Base-by-base conservation (phyloP, 2,329 filamentous ascomycete species). In the Colletotrichum graminicola region DNA sequence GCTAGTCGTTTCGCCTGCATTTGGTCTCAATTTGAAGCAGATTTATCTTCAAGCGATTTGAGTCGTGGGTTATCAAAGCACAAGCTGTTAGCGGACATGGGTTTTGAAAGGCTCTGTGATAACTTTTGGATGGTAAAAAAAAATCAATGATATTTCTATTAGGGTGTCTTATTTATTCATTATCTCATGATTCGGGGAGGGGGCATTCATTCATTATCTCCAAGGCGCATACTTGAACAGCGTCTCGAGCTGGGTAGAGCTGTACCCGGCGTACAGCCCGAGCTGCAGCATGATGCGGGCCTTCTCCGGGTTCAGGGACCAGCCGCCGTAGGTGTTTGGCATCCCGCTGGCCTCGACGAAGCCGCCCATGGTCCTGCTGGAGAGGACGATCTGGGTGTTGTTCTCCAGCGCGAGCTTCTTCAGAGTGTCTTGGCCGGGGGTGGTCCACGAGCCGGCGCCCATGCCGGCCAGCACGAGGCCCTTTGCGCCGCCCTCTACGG, bases 401-500 rank as follows among this genome's bases (percentile, higher is more conserved):
- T 84, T 84, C 21, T 82, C 82, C 72, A 82, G 82, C 62, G 84
- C 82, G 8, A 87, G 75, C 7, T 79, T 78, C 62, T 84, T 78
- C 12, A 88, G 82, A 29, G 82, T 84, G 23, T 77, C 72, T 4
- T 75, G 73, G 21, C 83, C 85, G 1, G 75, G 75, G 0, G 77
- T 77, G 4, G 82, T 83, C 79, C 86, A 84, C 1, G 85, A 84
- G 7, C 88, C 88, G 2, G 86, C 86, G 1, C 88, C 88, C 45
- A 87, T 82, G 8, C 87, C 88, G 0, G 87, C 88, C 29, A 86
- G 85, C 1, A 90, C 86, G 12, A 90, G 81, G 1, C 88, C 88
- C 71, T 84, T 77, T 0, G 88, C 87, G 2, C 87, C 88, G 7
- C 79, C 80, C 1, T 79, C 79, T n/a, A 87, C 81, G 3, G 87